A percentile compares a stretch with the other conserved stretches of the same genome.
phyloP scores from a whole-genome alignment of 176 grass and related monocot species.

The Tillandsia fasciculata region DNA sequence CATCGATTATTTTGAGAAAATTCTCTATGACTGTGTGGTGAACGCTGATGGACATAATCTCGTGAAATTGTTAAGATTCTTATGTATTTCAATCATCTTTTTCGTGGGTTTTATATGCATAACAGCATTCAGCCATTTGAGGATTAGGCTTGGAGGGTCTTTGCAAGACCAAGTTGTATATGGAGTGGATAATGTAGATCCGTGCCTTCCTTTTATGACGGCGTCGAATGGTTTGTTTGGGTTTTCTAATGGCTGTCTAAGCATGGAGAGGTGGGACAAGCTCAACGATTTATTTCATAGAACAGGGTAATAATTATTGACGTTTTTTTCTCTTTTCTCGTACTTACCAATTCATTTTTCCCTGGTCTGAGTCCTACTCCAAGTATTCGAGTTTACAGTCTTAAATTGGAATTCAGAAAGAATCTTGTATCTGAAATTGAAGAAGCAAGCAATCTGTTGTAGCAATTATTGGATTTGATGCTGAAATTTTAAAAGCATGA shows the following conservation, averaged over 20 bases:
- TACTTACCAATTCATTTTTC: no score
- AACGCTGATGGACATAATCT: no score
- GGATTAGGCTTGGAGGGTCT: constrained; percentile 88
- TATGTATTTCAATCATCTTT: no score
- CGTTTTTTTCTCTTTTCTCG: no score
- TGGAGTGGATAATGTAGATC: constrained; percentile 48
- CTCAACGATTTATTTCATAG: constrained; percentile 65
- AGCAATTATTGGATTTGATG: background rate
- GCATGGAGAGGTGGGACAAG: constrained; percentile 79
- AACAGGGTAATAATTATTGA: constrained; percentile 40
- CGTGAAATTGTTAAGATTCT: no score
- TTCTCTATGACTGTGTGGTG: no score
- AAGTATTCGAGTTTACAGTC: no score
- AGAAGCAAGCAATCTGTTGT: background rate
- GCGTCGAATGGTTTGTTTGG: constrained; percentile 62
- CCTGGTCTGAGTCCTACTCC: no score
- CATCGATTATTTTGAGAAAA: no score
- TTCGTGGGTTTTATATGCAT: background rate
- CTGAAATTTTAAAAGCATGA: background rate
- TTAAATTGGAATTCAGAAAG: no score
- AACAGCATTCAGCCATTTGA: constrained; percentile 63
- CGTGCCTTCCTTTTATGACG: constrained; percentile 60
- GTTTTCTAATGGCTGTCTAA: constrained; percentile 93
- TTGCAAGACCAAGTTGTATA: constrained; percentile 96
- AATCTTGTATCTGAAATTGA: no score